Conservation (phyloP, 176 grass and related monocot species). For the Aechmea fasciata region DNA sequence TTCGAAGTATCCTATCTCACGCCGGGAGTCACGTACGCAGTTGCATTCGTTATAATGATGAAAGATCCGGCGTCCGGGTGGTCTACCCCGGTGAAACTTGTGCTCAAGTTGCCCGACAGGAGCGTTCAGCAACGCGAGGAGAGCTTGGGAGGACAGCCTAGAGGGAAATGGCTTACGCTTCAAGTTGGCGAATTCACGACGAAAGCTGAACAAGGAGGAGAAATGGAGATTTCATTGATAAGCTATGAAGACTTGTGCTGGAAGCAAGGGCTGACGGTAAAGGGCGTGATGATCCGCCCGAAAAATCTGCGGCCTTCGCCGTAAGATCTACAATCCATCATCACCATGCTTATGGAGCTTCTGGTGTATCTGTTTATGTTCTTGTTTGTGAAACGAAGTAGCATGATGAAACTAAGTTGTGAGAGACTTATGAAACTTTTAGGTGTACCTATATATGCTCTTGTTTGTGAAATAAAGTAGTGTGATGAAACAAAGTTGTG, state of each 20-base stretch:
- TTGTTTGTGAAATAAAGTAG: no score
- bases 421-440: no score
- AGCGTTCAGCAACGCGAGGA: slow-evolving; percentile 23
- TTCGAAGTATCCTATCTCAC: slow-evolving; percentile 37
- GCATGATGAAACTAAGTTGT: no score
- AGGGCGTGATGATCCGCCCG: slow-evolving; percentile 33
- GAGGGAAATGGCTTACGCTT: slow-evolving; percentile 28
- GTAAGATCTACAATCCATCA: no score
- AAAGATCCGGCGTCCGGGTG: slow-evolving; percentile 13
- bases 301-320: neutral
- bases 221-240: slow-evolving; percentile 39
- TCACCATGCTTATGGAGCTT: no score
- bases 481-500: no score
- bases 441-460: no score
- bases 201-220: neutral
- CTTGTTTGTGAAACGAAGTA: no score
- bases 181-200: slow-evolving; percentile 26
- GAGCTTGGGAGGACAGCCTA: slow-evolving; percentile 28
- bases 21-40: slow-evolving; percentile 30
- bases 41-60: slow-evolving; percentile 26
- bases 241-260: slow-evolving; percentile 23
- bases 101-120: slow-evolving; percentile 33
- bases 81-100: slow-evolving; percentile 28
- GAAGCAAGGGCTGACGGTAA: slow-evolving; percentile 45
- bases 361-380: no score